Evolutionary conservation across 345 rosid genomes (phyloP), one percentile per base, ranked within the genome.

Genomic region (Brassica nigra): DNA sequence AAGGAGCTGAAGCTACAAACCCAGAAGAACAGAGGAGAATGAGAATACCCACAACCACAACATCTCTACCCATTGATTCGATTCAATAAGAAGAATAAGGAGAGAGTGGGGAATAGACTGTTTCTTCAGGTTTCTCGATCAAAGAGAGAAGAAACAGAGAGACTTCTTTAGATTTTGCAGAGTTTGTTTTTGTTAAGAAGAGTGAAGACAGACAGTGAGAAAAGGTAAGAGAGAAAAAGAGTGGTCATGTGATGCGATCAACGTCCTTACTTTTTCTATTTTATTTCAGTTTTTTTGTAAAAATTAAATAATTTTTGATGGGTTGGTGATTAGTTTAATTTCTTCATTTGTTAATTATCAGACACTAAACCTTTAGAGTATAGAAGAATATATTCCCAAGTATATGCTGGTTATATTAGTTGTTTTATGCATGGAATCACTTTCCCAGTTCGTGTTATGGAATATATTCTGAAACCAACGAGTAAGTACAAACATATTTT

Each of bases 1-100:
- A 58, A 66, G 97, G 91, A 86, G 93, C 95, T 33, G 91, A 79
- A 78, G 92, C 59, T 67, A 83, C 92, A 69, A 73, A 78, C 14
- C 86, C 91, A 64, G 88, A 78, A 64, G 88, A 78, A 66, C 91
- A 76, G 15, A 91, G 78, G 74, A 90, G 64, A 83, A 91, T 49
- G 55, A 83, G 74, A 71, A 88, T 52, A 66, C 84, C 77, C 75
- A 86, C 78, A 69, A 88, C 57, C 75, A 85, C 57, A 82, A 82
- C 75, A 76, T 85, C 82, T 85, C 81, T 91, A 73, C 89, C 90
- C 92, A 83, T 89, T 80, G 71, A 72, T 62, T 57, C 34, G 28
- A 75, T 15, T 33, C 34, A n/a, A 6, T 52, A 72, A 61, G 74
- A 81, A 70, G 33, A 55, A 55, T 20, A 54, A 54, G 16, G 63